These are phyloP conservation scores for Parathielavia hyrcaniae DNA, from an alignment of 495 filamentous ascomycete genomes.

Conservation along the genomic window DNA sequence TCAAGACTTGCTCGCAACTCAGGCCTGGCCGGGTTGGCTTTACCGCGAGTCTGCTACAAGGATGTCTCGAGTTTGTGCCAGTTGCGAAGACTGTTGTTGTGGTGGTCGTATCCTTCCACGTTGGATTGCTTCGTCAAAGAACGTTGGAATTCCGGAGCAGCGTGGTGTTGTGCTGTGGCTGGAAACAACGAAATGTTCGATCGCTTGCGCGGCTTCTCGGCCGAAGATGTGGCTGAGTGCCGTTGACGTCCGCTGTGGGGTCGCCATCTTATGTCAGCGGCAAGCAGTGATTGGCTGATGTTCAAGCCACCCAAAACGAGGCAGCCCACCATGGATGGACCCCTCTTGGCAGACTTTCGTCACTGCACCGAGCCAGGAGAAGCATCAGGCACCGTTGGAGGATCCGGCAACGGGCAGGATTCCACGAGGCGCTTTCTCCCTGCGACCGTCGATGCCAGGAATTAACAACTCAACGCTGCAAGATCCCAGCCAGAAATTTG, in stretches of 20 bases:
- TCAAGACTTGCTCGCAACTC: no score
- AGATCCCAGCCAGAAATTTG: not conserved
- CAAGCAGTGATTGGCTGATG: not conserved
- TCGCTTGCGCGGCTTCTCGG: not conserved
- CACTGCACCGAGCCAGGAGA: constrained; percentile 19
- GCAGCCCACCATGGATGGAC: constrained; percentile 18
- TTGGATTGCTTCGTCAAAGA: no score
- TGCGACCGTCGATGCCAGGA: constrained; percentile 1
- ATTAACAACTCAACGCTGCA: not conserved
- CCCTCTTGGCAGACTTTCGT: constrained; percentile 20
- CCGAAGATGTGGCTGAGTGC: constrained; percentile 11
- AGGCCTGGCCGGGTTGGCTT: no score
- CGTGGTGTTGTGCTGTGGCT: no score
- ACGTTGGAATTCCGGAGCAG: no score
- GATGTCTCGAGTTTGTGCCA: no score
- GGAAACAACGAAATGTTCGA: no score
- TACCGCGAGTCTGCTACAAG: no score
- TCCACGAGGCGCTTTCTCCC: not conserved
- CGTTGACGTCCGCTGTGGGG: constrained; percentile 6
- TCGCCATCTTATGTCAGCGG: not conserved
- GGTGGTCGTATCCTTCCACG: no score
- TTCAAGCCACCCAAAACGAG: no score
- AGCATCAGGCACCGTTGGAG: constrained; percentile 22
- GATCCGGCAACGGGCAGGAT: constrained; percentile 4
- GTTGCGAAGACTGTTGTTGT: no score